Base-by-base conservation (phyloP, 2,329 filamentous ascomycete species). In the Fusarium acutatum region DNA sequence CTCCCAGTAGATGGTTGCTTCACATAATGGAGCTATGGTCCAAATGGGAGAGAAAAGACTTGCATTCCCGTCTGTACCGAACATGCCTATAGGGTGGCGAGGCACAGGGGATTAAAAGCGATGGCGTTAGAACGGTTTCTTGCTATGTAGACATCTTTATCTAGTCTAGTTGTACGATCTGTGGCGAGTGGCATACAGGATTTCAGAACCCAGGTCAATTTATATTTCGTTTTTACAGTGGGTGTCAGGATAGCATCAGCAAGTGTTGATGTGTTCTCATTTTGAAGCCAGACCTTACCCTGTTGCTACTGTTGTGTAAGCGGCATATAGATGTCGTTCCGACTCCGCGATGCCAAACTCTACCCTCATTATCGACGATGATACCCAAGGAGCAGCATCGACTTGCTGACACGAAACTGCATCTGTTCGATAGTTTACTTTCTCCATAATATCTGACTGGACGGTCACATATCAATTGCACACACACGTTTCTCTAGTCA, bases 81-180 rank as follows among this genome's bases (percentile, higher is more conserved):
- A 77, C 66, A 52, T 32, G 53, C 64, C 64, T 40, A 20, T 22
- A 28, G 44, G 64, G 61, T 67, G 75, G 44, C 66, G 44, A 69
- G 66, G 69, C 22, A 64, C 56, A 64, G 72, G 58, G 64, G 59
- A 66, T 47, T 46, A 72, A 77, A 76, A 79, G 78, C 78, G 78
- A 79, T 62, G 78, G 78, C 78, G 78, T 73, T 80, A 68, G 61
- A 76, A 76, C 52, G 64, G 77, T 73, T 74, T 78, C 56, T 74
- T 72, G 74, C 49, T 69, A 69, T 73, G 57, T 65, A 63, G 75
- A 60, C 67, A 57, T 64, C 41, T 52, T 60, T 66, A 67, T 67
- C 49, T 47, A 69, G 54, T 58, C 54, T 67, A 62, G 28, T 47
- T 66, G 56, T 62, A 64, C 53, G 46, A 57, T 46, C 41, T 54